Evolutionary conservation across 768 basidiomycete genomes (phyloP).

Genomic region (Mycena vitilis): DNA sequence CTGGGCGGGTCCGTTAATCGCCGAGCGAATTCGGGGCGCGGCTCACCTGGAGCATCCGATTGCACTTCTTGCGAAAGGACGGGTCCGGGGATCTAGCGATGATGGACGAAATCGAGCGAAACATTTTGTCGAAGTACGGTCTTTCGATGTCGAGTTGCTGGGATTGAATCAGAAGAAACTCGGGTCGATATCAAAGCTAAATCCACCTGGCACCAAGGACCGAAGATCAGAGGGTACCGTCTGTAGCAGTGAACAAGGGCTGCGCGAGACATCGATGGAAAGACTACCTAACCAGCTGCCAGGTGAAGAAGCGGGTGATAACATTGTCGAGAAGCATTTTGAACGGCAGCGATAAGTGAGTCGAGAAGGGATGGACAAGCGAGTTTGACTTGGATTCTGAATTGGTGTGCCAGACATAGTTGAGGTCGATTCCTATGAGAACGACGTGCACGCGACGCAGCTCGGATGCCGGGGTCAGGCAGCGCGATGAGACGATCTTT

Average conservation of each 20-base stretch:
- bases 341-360: constrained; percentile 66
- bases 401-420: constrained; percentile 49
- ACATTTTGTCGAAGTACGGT: constrained; percentile 59
- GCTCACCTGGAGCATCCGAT: constrained; percentile 61
- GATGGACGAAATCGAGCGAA: constrained; percentile 62
- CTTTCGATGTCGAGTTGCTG: constrained; percentile 72
- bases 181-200: constrained; percentile 13
- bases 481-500: constrained; percentile 43
- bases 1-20: constrained; percentile 34
- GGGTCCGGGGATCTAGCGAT: constrained; percentile 62
- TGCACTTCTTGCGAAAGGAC: constrained; percentile 58
- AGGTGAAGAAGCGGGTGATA: constrained; percentile 63
- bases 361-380: constrained; percentile 63
- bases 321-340: constrained; percentile 63
- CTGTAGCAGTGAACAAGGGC: constrained; percentile 49
- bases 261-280: constrained; percentile 29
- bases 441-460: constrained; percentile 50
- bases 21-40: background rate
- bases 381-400: constrained; percentile 28
- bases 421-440: constrained; percentile 51
- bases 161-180: constrained; percentile 10
- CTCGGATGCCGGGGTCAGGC: constrained; percentile 23
- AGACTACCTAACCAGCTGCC: constrained; percentile 69
- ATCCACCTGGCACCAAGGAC: constrained; percentile 70
- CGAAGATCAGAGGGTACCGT: constrained; percentile 84